A percentile compares a stretch with the other conserved stretches of the same genome.
Evolutionary conservation across 805 yeast species (phyloP).

Genomic region (Metschnikowia peoriensis): DNA sequence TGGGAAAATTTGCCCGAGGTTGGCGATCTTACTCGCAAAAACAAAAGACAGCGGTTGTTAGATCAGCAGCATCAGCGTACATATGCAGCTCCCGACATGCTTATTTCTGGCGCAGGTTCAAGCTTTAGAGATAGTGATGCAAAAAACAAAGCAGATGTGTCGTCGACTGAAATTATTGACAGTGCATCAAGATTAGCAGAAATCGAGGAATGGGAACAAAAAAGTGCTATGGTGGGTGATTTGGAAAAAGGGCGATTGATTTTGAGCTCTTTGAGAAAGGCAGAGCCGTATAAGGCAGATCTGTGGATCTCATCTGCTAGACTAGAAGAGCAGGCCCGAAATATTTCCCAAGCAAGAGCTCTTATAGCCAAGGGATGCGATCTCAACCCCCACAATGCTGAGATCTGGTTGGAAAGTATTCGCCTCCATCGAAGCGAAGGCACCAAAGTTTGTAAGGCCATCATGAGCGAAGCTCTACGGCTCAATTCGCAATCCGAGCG

Average conservation of each 20-base stretch:
- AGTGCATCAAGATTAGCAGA: constrained; percentile 9
- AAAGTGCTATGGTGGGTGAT: constrained; percentile 7
- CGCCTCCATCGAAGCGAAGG: constrained; percentile 52
- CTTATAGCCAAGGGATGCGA: constrained; percentile 75
- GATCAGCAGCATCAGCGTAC: constrained; percentile 63
- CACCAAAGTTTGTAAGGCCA: constrained; percentile 46
- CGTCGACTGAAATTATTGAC: not conserved
- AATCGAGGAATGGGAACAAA: constrained; percentile 15
- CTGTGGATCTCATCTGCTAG: constrained; percentile 89
- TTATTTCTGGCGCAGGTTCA: constrained; percentile 38
- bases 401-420: constrained; percentile 80
- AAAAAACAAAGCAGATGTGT: not conserved
- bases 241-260: constrained; percentile 52
- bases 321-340: constrained; percentile 65
- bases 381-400: constrained; percentile 62
- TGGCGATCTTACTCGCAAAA: constrained; percentile 77
- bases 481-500: constrained; percentile 53
- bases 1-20: constrained; percentile 88
- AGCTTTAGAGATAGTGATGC: constrained; percentile 15
- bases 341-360: constrained; percentile 53
- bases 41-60: constrained; percentile 66
- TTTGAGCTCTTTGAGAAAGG: constrained; percentile 62
- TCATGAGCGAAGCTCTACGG: constrained; percentile 65
- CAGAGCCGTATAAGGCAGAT: constrained; percentile 70
- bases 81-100: constrained; percentile 80